These are phyloP conservation scores for Ilyonectria robusta DNA, from an alignment of 2,329 filamentous ascomycete genomes.

Conservation along the genomic window DNA sequence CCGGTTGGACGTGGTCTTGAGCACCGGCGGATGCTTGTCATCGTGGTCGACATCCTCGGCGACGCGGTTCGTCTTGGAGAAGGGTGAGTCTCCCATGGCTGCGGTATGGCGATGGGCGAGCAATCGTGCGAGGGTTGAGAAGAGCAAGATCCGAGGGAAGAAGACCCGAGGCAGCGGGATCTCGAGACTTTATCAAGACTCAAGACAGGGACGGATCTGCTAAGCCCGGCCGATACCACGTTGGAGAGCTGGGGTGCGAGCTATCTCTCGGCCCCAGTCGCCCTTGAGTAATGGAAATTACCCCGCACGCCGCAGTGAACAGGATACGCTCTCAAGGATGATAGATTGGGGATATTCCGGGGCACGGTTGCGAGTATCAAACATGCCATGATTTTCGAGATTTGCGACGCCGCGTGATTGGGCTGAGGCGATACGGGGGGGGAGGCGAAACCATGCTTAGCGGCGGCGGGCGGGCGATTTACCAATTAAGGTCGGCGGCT, in stretches of 20 bases:
- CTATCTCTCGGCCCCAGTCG: conserved; percentile 27
- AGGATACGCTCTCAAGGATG: too few species aligned
- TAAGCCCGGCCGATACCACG: not conserved
- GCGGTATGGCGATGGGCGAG: conserved; percentile 17
- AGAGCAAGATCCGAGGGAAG: not conserved
- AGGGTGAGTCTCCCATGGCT: conserved; percentile 13
- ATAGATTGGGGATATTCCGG: too few species aligned
- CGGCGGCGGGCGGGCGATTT: too few species aligned
- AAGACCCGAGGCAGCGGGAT: not conserved
- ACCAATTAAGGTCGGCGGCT: too few species aligned
- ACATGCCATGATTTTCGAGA: too few species aligned
- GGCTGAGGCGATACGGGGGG: too few species aligned
- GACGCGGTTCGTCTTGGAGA: conserved; percentile 31
- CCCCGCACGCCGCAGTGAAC: conserved; percentile 40
- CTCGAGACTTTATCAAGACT: conserved; percentile 21
- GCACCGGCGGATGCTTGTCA: conserved; percentile 14
- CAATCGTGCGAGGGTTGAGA: not conserved
- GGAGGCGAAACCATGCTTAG: too few species aligned
- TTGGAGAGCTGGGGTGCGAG: conserved; percentile 19
- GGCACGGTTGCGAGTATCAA: too few species aligned
- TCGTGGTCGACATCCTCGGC: conserved; percentile 20
- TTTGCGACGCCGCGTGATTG: too few species aligned
- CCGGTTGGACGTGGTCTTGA: conserved; percentile 21
- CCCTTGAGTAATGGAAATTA: conserved; percentile 46
- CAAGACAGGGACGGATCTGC: not conserved